Conservation (phyloP, 2,329 filamentous ascomycete species). For the Colletotrichum simmondsii region DNA sequence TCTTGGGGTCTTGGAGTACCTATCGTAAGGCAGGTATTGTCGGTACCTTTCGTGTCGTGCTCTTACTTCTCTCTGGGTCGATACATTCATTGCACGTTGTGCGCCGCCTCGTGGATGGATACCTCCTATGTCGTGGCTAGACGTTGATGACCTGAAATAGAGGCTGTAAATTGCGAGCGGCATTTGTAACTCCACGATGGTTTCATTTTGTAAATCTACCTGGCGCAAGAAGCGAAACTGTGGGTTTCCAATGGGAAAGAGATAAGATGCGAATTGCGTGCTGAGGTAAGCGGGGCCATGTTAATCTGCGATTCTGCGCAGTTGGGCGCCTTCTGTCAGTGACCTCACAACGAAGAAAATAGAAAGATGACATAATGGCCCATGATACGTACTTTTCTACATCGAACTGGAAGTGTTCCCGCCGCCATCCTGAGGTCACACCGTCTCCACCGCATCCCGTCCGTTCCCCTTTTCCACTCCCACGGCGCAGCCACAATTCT, state of each 20-base stretch:
- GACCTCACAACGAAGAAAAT: background rate
- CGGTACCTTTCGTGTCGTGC: background rate
- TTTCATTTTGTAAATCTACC: conserved; percentile 19
- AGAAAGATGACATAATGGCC: background rate
- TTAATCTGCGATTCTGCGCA: background rate
- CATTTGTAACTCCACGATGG: conserved; percentile 13
- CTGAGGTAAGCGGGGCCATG: conserved; percentile 6
- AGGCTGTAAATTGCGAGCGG: conserved; percentile 22
- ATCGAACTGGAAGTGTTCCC: background rate
- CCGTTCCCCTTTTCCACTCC: conserved; percentile 10
- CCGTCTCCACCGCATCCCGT: conserved; percentile 11
- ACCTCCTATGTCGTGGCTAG: too few relatives aligned
- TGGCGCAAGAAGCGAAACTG: background rate
- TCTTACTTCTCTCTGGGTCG: background rate
- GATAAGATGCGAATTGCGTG: background rate
- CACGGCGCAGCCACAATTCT: conserved; percentile 6
- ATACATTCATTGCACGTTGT: background rate
- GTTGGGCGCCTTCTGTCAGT: too few relatives aligned
- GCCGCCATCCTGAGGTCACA: background rate
- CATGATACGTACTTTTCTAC: background rate
- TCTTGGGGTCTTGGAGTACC: background rate
- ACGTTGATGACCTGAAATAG: background rate
- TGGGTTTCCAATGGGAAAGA: background rate
- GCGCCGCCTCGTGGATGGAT: background rate
- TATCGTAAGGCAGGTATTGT: background rate